Conservation (phyloP, 2,329 filamentous ascomycete species). For the Alternaria arbusti region DNA sequence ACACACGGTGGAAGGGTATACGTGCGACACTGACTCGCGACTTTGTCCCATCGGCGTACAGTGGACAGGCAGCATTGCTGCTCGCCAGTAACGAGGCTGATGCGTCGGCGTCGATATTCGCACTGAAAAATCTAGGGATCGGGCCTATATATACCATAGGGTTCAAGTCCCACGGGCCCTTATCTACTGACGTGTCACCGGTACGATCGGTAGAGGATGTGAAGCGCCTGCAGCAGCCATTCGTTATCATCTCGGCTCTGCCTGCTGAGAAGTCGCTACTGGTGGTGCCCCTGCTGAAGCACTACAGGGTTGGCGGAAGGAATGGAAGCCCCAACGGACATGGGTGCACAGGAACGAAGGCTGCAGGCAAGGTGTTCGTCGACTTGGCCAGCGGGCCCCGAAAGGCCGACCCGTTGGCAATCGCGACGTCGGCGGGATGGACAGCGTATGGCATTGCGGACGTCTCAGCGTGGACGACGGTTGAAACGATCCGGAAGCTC, state of each 20-base stretch:
- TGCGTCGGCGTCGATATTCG: constrained; percentile 79
- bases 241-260: constrained; percentile 80
- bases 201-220: constrained; percentile 78
- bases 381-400: constrained; percentile 74
- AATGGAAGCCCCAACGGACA: constrained; percentile 40
- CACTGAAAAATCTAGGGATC: constrained; percentile 75
- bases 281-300: constrained; percentile 77
- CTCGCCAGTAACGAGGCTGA: constrained; percentile 76
- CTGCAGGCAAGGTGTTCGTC: constrained; percentile 72
- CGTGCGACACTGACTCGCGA: constrained; percentile 80
- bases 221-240: constrained; percentile 78
- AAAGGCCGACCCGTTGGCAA: constrained; percentile 69
- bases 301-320: constrained; percentile 63
- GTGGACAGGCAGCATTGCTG: constrained; percentile 75
- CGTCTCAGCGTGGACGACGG: constrained; percentile 82
- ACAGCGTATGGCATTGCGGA: constrained; percentile 80
- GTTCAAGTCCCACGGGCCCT: constrained; percentile 66
- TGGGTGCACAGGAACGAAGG: constrained; percentile 26
- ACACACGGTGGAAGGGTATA: constrained; percentile 85
- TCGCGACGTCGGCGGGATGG: constrained; percentile 78
- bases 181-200: constrained; percentile 70
- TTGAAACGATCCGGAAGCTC: constrained; percentile 77
- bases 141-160: constrained; percentile 85
- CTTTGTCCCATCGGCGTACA: constrained; percentile 82
- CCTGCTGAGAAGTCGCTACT: constrained; percentile 79